These are phyloP conservation scores for Picea sitchensis DNA, from an alignment of 75 land plant genomes.

Conservation along the genomic window DNA sequence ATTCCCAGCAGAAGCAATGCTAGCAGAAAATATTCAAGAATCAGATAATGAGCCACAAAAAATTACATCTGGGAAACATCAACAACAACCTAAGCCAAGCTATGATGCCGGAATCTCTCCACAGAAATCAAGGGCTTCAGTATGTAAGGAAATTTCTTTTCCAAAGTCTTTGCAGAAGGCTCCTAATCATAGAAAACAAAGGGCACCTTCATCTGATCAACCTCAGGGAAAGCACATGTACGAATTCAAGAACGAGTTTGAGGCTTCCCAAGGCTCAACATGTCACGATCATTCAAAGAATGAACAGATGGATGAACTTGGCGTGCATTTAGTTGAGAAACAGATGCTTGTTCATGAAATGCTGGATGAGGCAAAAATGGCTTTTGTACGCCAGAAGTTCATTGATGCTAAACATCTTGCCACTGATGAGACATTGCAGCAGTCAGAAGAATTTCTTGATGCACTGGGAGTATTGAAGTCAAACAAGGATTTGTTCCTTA, in stretches of 20 bases:
- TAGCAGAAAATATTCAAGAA: slow-evolving; percentile 20
- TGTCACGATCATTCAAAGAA: slow-evolving; percentile 2
- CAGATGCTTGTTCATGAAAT: slow-evolving; percentile 20
- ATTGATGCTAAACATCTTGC: slow-evolving; percentile 53
- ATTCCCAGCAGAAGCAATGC: slow-evolving; percentile 36
- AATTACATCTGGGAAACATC: slow-evolving; percentile 1
- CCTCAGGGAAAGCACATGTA: slow-evolving; percentile 54
- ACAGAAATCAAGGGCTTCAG: slow-evolving; percentile 2
- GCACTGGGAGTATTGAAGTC: slow-evolving; percentile 66
- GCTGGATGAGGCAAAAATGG: slow-evolving; percentile 33
- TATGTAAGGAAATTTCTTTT: not conserved
- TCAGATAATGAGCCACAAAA: slow-evolving; percentile 3
- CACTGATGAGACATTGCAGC: slow-evolving; percentile 44
- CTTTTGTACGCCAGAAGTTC: slow-evolving; percentile 36
- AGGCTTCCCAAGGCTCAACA: slow-evolving; percentile 30
- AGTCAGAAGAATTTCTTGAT: slow-evolving; percentile 65
- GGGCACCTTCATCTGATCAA: slow-evolving; percentile 16
- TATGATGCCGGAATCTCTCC: not conserved
- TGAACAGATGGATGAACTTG: slow-evolving; percentile 17
- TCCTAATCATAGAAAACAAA: not conserved
- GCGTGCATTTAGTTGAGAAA: slow-evolving; percentile 14
- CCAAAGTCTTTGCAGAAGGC: not conserved
- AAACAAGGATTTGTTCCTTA: slow-evolving; percentile 71
- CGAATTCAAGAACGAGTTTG: slow-evolving; percentile 77
- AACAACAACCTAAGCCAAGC: slow-evolving; percentile 2